Percentiles rank a stretch among this genome's conserved stretches.
Conservation (phyloP, 768 basidiomycete species). For the Pleurotus ostreatus region DNA sequence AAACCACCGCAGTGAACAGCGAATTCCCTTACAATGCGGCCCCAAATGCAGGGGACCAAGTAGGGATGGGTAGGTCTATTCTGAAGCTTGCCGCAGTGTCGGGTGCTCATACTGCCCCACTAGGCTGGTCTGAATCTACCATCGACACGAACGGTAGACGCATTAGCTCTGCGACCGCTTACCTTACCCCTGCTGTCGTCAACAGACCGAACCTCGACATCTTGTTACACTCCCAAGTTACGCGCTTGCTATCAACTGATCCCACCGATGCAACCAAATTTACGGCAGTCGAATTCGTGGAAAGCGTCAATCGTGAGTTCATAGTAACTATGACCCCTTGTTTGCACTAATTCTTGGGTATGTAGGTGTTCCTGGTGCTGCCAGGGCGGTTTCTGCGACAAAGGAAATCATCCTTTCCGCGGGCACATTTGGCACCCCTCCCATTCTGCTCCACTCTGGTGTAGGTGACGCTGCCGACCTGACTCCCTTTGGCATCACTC, state of each 20-base stretch:
- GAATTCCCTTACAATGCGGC: conserved; percentile 29
- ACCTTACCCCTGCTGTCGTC: conserved; percentile 21
- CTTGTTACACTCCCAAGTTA: conserved; percentile 15
- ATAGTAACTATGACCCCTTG: conserved; percentile 10
- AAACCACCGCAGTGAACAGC: conserved; percentile 18
- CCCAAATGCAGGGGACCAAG: conserved; percentile 24
- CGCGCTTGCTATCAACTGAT: background rate
- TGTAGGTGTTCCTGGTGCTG: background rate
- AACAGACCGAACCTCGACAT: conserved; percentile 28
- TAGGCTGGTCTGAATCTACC: conserved; percentile 25
- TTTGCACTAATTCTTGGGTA: background rate
- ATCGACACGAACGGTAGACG: conserved; percentile 22
- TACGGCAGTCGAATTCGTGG: background rate
- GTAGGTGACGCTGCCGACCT: conserved; percentile 27
- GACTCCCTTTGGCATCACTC: conserved; percentile 24
- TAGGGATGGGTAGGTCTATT: conserved; percentile 22
- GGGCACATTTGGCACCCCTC: conserved; percentile 29
- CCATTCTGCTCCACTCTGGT: conserved; percentile 32
- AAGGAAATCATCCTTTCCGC: conserved; percentile 35
- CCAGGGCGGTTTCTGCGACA: conserved; percentile 16
- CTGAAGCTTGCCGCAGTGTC: background rate
- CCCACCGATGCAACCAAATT: background rate
- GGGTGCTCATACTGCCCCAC: background rate
- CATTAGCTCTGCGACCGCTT: conserved; percentile 26
- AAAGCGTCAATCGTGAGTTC: conserved; percentile 11